Evolutionary conservation across 108 stramenopile species (phyloP).

Genomic region (Cyclotella atomus): DNA sequence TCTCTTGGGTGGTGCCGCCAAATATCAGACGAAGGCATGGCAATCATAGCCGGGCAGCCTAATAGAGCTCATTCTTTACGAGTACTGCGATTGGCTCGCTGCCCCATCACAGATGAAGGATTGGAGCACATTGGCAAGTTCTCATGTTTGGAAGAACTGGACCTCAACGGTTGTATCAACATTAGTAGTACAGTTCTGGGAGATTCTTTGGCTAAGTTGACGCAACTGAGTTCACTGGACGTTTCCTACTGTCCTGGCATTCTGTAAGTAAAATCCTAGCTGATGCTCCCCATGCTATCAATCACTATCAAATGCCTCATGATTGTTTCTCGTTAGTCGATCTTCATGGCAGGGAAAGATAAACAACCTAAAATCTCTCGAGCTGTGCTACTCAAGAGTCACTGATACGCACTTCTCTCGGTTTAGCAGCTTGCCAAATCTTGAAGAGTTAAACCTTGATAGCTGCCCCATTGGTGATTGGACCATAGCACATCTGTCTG

Average conservation of each 20-base stretch:
- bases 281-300: too few species aligned
- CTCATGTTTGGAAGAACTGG: slow-evolving; percentile 59
- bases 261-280: slow-evolving; percentile 63
- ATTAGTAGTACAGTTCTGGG: slow-evolving; percentile 71
- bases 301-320: neutral
- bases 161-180: slow-evolving; percentile 78
- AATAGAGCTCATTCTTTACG: slow-evolving; percentile 51
- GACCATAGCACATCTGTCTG: slow-evolving; percentile 76
- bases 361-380: slow-evolving; percentile 61
- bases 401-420: slow-evolving; percentile 67
- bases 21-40: slow-evolving; percentile 68
- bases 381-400: slow-evolving; percentile 80
- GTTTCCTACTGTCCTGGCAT: slow-evolving; percentile 83
- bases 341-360: slow-evolving; percentile 90
- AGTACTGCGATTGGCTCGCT: slow-evolving; percentile 72
- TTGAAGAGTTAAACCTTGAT: slow-evolving; percentile 84
- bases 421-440: slow-evolving; percentile 57
- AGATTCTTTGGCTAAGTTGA: slow-evolving; percentile 51
- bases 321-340: slow-evolving; percentile 41
- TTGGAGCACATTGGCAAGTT: slow-evolving; percentile 54
- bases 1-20: slow-evolving; percentile 84
- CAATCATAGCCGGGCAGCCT: slow-evolving; percentile 58
- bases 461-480: slow-evolving; percentile 78
- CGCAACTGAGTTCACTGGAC: slow-evolving; percentile 50
- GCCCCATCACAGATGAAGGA: slow-evolving; percentile 68